Evolutionary conservation across 371 early-diverging fungal species (phyloP).

Genomic region (Thermomucor indicae-seudaticae): DNA sequence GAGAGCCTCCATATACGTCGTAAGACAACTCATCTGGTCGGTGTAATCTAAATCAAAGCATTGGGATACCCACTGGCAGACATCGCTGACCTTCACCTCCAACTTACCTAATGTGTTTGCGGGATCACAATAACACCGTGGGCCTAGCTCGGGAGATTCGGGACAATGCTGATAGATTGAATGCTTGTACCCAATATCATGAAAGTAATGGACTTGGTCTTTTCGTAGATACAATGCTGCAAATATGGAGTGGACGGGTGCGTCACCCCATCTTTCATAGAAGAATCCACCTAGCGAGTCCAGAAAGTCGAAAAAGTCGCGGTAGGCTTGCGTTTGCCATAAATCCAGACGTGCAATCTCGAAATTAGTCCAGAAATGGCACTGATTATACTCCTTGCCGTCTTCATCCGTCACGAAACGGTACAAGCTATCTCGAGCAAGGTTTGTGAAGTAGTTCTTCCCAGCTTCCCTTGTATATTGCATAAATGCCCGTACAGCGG

Average conservation of each 20-base stretch:
- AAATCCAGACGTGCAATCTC: conserved; percentile 87
- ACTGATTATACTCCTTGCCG: conserved; percentile 49
- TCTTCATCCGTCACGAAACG: conserved; percentile 30
- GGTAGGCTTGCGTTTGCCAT: conserved; percentile 63
- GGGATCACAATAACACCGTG: conserved; percentile 30
- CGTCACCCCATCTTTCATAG: conserved; percentile 89
- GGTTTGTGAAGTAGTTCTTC: conserved; percentile 35
- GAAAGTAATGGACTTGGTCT: conserved; percentile 85
- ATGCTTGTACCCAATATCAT: conserved; percentile 81
- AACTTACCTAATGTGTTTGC: conserved; percentile 23
- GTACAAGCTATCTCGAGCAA: conserved; percentile 32
- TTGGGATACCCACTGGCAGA: background rate
- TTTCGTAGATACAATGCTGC: conserved; percentile 62
- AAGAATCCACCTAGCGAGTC: conserved; percentile 69
- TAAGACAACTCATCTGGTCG: conserved; percentile 36
- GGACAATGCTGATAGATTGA: conserved; percentile 68
- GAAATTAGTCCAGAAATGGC: conserved; percentile 92
- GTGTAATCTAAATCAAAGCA: conserved; percentile 15
- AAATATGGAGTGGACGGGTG: conserved; percentile 91
- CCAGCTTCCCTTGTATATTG: conserved; percentile 9
- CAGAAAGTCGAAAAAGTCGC: conserved; percentile 45
- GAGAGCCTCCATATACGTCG: conserved; percentile 27
- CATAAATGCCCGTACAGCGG: conserved; percentile 58
- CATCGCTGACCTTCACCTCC: background rate
- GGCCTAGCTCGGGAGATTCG: conserved; percentile 25